These are phyloP conservation scores for Scedosporium apiospermum DNA, from an alignment of 2,329 filamentous ascomycete species.

Conservation along the genomic window DNA sequence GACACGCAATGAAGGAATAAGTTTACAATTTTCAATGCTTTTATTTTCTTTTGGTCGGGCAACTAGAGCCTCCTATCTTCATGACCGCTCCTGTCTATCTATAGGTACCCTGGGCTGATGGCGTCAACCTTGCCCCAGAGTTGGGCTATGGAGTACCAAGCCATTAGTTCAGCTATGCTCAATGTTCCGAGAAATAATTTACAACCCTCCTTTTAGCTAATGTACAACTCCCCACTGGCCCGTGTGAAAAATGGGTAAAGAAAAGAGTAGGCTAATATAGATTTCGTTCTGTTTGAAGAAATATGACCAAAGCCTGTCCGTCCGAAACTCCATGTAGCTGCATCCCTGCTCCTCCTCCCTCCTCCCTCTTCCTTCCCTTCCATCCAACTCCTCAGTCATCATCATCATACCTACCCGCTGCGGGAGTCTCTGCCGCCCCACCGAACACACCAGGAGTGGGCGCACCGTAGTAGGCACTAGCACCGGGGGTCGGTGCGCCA, in stretches of 20 bases:
- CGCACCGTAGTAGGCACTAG: conserved; percentile 52
- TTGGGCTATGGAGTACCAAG: not conserved
- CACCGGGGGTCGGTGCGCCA: conserved; percentile 60
- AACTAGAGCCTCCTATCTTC: too few relatives aligned
- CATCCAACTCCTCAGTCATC: conserved; percentile 29
- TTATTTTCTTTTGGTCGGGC: too few relatives aligned
- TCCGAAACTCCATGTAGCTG: conserved; percentile 4
- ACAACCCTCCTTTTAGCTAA: too few relatives aligned
- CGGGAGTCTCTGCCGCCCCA: conserved; percentile 49
- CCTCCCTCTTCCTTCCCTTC: not conserved
- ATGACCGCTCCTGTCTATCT: too few relatives aligned
- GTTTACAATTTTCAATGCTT: too few relatives aligned
- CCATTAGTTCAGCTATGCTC: not conserved
- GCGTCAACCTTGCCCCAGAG: not conserved
- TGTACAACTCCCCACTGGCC: too few relatives aligned
- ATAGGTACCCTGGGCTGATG: too few relatives aligned
- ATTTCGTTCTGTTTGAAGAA: not conserved
- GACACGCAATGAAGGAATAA: too few relatives aligned
- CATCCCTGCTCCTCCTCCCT: not conserved
- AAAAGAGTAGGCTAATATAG: not conserved
- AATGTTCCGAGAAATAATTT: not conserved
- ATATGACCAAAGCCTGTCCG: not conserved
- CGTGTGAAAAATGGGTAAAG: too few relatives aligned
- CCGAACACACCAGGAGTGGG: conserved; percentile 56
- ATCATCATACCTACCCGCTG: conserved; percentile 47